Evolutionary conservation across 108 stramenopile species (phyloP), one percentile per base, ranked within the genome.

Genomic region (Skeletonema grethae): DNA sequence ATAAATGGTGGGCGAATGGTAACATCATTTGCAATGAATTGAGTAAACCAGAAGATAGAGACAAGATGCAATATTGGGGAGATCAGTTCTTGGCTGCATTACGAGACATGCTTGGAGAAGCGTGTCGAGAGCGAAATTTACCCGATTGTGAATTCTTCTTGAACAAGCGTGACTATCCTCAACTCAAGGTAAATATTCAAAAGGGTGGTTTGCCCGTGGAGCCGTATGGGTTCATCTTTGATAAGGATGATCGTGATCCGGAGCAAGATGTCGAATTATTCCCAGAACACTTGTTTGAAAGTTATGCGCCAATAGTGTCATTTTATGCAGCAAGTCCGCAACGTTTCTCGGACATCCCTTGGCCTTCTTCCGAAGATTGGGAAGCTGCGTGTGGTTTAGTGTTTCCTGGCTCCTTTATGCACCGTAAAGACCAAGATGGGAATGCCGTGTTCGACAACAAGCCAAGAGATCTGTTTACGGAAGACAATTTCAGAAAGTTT

Each of bases 301-400:
- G 85, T 35, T 97, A 98, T 73, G 98, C 99, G 7, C 99, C 99
- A 12, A 97, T 99, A 60, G 88, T 96, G 7, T 95, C 90, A 59
- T 98, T 99, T 84, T 99, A 97, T 77, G 94, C 96, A 32, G 91
- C 91, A 34, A 75, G 76, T 9, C 87, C 88, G 36, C 76, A 82
- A 63, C 82, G 96, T 18, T 99, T 99, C 73, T 95, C 98, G 0
- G 99, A 99, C 72, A 88, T 99, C 50, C 98, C 99, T 12, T 96
- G 97, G 87, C 98, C 98, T n/a, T 88, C 95, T n/a, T 95, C 97
- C 4, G 99, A 99, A 72, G 99, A 99, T 91, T 99, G 99, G 99
- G 99, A 99, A 65, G 97, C 96, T 45, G 99, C 99, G 6, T 97
- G 97, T 32, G 94, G 94, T 28, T 67, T 71, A 36, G 92, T 96